Percentiles rank a stretch among this genome's conserved stretches.
Conservation (phyloP, 2,329 filamentous ascomycete species). For the Chaetomiaceae sp. region DNA sequence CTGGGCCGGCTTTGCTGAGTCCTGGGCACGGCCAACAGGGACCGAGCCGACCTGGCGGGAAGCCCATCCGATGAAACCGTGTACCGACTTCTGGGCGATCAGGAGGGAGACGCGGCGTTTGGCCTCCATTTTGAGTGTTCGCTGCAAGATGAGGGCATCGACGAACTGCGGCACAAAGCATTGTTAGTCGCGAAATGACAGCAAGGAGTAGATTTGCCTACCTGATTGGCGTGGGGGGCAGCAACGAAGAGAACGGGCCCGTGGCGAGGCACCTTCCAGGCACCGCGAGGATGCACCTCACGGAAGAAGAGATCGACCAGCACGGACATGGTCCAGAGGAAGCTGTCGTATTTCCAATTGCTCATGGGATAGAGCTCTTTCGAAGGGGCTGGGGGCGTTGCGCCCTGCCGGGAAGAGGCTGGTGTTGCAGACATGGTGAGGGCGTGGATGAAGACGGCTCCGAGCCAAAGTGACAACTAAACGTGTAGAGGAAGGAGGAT, state of each 20-base stretch:
- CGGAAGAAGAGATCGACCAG: slow-evolving; percentile 96
- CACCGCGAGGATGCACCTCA: slow-evolving; percentile 89
- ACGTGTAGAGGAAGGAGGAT: too few relatives aligned
- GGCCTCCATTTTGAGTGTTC: slow-evolving; percentile 80
- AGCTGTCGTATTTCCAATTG: slow-evolving; percentile 70
- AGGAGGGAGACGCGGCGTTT: slow-evolving; percentile 86
- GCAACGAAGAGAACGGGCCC: slow-evolving; percentile 94
- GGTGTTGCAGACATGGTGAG: slow-evolving; percentile 16
- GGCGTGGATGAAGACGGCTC: neutral
- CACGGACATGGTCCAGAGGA: slow-evolving; percentile 73
- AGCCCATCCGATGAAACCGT: slow-evolving; percentile 84
- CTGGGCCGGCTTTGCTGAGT: slow-evolving; percentile 72
- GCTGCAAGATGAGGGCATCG: slow-evolving; percentile 89
- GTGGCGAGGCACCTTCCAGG: slow-evolving; percentile 86
- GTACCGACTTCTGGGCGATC: slow-evolving; percentile 92
- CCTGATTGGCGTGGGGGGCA: slow-evolving; percentile 94
- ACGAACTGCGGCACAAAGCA: slow-evolving; percentile 64
- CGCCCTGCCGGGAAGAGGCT: slow-evolving; percentile 24
- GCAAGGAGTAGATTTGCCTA: slow-evolving; percentile 36
- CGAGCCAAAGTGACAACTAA: neutral
- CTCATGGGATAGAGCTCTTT: slow-evolving; percentile 66
- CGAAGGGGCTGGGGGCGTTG: slow-evolving; percentile 25
- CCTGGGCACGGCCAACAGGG: slow-evolving; percentile 88
- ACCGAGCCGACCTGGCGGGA: slow-evolving; percentile 83
- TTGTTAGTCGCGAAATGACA: slow-evolving; percentile 12